These are phyloP conservation scores for Phytophthora capsici DNA, from an alignment of 352 stramenopile species.

Conservation along the genomic window DNA sequence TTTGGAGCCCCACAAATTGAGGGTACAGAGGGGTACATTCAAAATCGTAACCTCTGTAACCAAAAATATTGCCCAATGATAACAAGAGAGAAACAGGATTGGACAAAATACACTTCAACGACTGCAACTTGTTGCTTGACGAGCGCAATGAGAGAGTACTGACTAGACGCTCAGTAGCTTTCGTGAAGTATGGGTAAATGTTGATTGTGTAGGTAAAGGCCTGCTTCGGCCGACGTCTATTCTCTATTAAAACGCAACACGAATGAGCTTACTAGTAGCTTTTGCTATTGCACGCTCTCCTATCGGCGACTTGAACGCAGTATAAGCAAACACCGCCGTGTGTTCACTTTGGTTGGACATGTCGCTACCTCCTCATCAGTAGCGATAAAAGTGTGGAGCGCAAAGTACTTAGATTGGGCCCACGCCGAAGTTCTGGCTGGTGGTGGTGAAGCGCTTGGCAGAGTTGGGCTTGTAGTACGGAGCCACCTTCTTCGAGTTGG, in stretches of 20 bases:
- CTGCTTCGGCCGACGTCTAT: constrained; percentile 8
- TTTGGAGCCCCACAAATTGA: constrained; percentile 17
- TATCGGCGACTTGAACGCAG: constrained; percentile 7
- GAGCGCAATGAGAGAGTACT: no score
- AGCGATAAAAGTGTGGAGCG: neutral
- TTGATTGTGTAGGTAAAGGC: neutral
- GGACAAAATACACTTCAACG: neutral
- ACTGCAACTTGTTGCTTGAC: no score
- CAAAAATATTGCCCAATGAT: neutral
- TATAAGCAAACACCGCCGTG: constrained; percentile 6
- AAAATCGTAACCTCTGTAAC: neutral
- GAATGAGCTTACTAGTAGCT: constrained; percentile 1
- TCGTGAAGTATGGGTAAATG: no score
- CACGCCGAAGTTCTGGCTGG: constrained; percentile 31
- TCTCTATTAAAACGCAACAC: constrained; percentile 15
- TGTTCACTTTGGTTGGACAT: constrained; percentile 7
- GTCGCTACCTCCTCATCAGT: constrained; percentile 7
- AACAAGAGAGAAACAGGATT: neutral
- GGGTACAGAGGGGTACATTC: neutral
- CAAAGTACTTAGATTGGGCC: constrained; percentile 9
- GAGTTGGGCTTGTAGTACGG: constrained; percentile 16
- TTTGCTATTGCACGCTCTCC: neutral
- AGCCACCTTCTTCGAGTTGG: constrained; percentile 24
- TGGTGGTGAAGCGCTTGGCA: constrained; percentile 20
- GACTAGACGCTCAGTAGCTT: no score